Percentiles rank a stretch among this genome's conserved stretches.
These are phyloP conservation scores for Psilocybe cyanescens DNA, from an alignment of 768 basidiomycete species.

Conservation along the genomic window DNA sequence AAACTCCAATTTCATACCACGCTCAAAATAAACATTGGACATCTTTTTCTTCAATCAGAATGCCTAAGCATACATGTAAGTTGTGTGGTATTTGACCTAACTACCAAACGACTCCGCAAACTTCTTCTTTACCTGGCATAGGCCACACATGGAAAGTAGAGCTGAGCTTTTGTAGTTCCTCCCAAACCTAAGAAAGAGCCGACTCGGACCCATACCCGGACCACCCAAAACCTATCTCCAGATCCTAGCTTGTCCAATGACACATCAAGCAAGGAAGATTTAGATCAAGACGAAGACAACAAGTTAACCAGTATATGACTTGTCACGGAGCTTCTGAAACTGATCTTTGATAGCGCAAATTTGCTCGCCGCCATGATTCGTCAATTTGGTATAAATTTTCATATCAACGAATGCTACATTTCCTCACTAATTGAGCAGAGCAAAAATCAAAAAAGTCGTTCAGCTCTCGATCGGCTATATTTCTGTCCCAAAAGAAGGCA, in stretches of 20 bases:
- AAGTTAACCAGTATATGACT: neutral
- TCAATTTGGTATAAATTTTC: neutral
- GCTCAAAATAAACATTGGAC: neutral
- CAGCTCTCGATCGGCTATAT: constrained; percentile 4
- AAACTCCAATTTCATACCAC: neutral
- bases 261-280: neutral
- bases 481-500: constrained; percentile 15
- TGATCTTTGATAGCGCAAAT: neutral
- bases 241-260: neutral
- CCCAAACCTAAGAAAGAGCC: too few species aligned
- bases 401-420: neutral
- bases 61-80: too few species aligned
- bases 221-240: neutral
- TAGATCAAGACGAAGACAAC: neutral
- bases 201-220: neutral
- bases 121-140: too few species aligned
- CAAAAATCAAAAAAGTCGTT: constrained; percentile 7
- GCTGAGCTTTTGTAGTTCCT: neutral
- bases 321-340: neutral
- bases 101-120: too few species aligned
- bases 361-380: neutral
- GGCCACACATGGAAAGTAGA: too few species aligned
- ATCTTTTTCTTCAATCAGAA: too few species aligned
- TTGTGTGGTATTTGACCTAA: too few species aligned
- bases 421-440: neutral